Evolutionary conservation across 23 red algal genomes (phyloP).

Genomic region (Agarophyton chilense): DNA sequence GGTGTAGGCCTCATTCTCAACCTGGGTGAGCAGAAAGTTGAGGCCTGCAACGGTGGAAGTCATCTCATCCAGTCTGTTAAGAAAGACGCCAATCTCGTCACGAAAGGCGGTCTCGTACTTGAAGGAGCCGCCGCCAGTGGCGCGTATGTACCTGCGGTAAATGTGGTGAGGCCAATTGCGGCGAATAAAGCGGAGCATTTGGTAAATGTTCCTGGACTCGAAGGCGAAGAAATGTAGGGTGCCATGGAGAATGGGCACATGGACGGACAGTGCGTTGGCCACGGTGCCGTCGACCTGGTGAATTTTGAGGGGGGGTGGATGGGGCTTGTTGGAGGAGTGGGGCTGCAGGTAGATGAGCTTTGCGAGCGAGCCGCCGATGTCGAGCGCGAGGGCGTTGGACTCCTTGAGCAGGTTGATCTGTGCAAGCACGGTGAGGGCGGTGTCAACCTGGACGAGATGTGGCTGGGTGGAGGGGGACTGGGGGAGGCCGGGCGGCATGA

Average conservation of each 20-base stretch:
- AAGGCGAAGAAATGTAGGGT: conserved; percentile 94
- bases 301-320: conserved; percentile 67
- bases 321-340: not conserved
- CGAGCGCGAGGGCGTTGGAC: conserved; percentile 85
- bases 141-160: conserved; percentile 57
- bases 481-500: not conserved
- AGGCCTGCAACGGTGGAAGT: conserved; percentile 88
- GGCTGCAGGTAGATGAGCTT: conserved; percentile 98
- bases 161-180: conserved; percentile 62
- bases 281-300: conserved; percentile 68
- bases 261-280: conserved; percentile 70
- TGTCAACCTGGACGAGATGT: conserved; percentile 74
- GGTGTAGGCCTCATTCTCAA: conserved; percentile 87
- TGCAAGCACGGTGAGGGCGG: conserved; percentile 79
- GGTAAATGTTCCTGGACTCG: conserved; percentile 89
- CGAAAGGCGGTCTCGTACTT: conserved; percentile 89
- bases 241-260: conserved; percentile 78
- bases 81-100: conserved; percentile 77
- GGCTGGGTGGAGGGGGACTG: not conserved
- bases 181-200: conserved; percentile 84
- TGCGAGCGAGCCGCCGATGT: conserved; percentile 95
- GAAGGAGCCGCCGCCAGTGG: conserved; percentile 93
- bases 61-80: conserved; percentile 89
- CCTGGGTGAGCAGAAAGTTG: conserved; percentile 86
- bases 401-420: conserved; percentile 87